Conservation (phyloP, 1,139 yeast species). For the Candida sp. region DNA sequence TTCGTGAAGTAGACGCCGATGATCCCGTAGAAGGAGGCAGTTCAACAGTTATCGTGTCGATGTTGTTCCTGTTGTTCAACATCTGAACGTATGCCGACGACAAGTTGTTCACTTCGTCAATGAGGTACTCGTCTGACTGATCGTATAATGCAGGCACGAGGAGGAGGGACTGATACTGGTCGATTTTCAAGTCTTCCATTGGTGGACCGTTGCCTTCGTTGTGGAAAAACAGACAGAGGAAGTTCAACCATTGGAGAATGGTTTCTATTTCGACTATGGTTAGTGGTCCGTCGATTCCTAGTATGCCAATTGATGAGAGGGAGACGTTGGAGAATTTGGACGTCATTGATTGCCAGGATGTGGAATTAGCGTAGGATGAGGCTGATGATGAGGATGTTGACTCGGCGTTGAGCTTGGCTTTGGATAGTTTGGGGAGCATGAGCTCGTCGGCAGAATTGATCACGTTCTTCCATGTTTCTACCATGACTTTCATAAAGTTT, state of each 20-base stretch:
- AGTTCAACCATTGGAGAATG: constrained; percentile 72
- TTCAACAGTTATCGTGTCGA: constrained; percentile 17
- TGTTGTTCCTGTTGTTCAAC: constrained; percentile 48
- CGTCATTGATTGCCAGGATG: constrained; percentile 54
- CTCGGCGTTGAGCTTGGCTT: constrained; percentile 34
- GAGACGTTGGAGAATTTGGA: constrained; percentile 56
- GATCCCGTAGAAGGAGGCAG: neutral
- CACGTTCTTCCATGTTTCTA: constrained; percentile 77
- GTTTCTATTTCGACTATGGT: constrained; percentile 68
- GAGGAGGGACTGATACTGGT: constrained; percentile 65
- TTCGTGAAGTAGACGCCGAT: constrained; percentile 3
- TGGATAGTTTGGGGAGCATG: constrained; percentile 71
- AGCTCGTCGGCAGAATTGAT: constrained; percentile 67
- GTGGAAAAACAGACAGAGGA: constrained; percentile 76
- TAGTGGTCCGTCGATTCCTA: constrained; percentile 49
- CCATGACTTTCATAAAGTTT: constrained; percentile 68
- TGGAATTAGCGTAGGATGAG: constrained; percentile 3
- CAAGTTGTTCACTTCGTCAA: constrained; percentile 62
- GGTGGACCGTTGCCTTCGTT: constrained; percentile 87
- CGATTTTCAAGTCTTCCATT: constrained; percentile 63
- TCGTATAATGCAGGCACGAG: constrained; percentile 74
- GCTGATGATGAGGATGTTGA: constrained; percentile 4
- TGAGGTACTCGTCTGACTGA: constrained; percentile 51
- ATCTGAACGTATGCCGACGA: constrained; percentile 56
- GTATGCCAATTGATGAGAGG: constrained; percentile 32